Evolutionary conservation across 2,329 filamentous ascomycete species (phyloP).

Genomic region (Ilyonectria robusta): DNA sequence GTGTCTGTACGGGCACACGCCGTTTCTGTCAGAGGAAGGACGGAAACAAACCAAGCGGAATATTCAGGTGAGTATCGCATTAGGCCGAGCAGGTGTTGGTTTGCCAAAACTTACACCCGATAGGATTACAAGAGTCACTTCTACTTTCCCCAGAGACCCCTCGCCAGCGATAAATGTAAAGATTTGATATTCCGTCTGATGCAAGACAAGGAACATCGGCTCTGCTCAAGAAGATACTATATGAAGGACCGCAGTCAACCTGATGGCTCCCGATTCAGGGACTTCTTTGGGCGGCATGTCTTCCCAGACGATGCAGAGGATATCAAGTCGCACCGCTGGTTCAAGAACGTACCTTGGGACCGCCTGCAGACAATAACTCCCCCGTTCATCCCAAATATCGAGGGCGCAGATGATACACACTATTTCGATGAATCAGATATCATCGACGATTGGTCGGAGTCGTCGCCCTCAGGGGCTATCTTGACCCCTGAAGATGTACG

Average conservation of each 20-base stretch:
- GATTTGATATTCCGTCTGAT: slow-evolving; percentile 82
- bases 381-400: slow-evolving; percentile 84
- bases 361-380: slow-evolving; percentile 78
- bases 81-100: not conserved
- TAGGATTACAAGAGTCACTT: slow-evolving; percentile 81
- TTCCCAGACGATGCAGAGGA: slow-evolving; percentile 89
- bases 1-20: slow-evolving; percentile 92
- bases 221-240: slow-evolving; percentile 83
- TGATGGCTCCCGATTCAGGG: slow-evolving; percentile 38
- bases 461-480: slow-evolving; percentile 54
- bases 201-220: slow-evolving; percentile 79
- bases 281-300: slow-evolving; percentile 71
- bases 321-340: slow-evolving; percentile 92
- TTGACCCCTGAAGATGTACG: slow-evolving; percentile 51
- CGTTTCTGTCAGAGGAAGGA: slow-evolving; percentile 85
- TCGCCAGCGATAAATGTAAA: slow-evolving; percentile 79
- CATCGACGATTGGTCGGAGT: slow-evolving; percentile 74
- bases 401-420: slow-evolving; percentile 79
- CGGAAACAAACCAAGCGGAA: slow-evolving; percentile 88
- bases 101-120: slow-evolving; percentile 24
- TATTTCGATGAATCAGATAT: slow-evolving; percentile 91
- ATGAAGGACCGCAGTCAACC: slow-evolving; percentile 68
- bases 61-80: slow-evolving; percentile 74
- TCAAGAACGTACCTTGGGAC: slow-evolving; percentile 84
- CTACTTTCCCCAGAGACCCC: slow-evolving; percentile 76